These are phyloP conservation scores for Candida khao-thaluensis DNA, from an alignment of 805 yeast genomes.

Conservation along the genomic window DNA sequence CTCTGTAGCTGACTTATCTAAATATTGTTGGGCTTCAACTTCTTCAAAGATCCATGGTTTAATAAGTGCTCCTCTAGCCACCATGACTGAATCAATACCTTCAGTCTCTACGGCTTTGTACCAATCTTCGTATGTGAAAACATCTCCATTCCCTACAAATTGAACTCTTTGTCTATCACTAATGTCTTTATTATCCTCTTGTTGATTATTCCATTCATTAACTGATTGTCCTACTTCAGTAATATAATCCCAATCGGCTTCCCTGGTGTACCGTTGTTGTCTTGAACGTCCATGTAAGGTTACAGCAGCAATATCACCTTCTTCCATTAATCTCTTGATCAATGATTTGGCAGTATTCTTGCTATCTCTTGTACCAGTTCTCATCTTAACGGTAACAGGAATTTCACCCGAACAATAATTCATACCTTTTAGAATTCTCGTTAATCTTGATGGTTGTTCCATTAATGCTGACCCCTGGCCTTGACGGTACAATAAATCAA, in stretches of 20 bases:
- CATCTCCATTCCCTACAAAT: constrained; percentile 94
- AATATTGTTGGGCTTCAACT: constrained; percentile 79
- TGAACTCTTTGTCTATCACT: constrained; percentile 64
- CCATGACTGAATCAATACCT: constrained; percentile 91
- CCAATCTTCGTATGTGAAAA: constrained; percentile 87
- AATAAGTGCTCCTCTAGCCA: constrained; percentile 95
- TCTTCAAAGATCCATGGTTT: constrained; percentile 99
- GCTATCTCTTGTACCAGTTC: constrained; percentile 86
- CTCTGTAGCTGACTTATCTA: constrained; percentile 89
- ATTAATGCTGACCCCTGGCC: constrained; percentile 95
- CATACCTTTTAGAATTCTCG: constrained; percentile 84
- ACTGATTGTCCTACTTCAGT: constrained; percentile 69
- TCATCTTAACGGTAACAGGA: constrained; percentile 87
- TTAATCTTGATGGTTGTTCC: constrained; percentile 81
- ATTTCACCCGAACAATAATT: constrained; percentile 83
- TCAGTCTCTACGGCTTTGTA: constrained; percentile 60
- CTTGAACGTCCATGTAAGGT: constrained; percentile 96
- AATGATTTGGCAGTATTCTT: constrained; percentile 85
- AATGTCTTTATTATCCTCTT: constrained; percentile 58
- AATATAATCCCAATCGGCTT: constrained; percentile 92
- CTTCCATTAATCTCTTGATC: constrained; percentile 67
- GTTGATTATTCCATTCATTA: constrained; percentile 53
- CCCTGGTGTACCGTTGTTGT: constrained; percentile 89
- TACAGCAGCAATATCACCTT: constrained; percentile 83
- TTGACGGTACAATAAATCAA: constrained; percentile 86